Base-by-base conservation (phyloP, 2,329 filamentous ascomycete genomes). In the Verticillium longisporum region DNA sequence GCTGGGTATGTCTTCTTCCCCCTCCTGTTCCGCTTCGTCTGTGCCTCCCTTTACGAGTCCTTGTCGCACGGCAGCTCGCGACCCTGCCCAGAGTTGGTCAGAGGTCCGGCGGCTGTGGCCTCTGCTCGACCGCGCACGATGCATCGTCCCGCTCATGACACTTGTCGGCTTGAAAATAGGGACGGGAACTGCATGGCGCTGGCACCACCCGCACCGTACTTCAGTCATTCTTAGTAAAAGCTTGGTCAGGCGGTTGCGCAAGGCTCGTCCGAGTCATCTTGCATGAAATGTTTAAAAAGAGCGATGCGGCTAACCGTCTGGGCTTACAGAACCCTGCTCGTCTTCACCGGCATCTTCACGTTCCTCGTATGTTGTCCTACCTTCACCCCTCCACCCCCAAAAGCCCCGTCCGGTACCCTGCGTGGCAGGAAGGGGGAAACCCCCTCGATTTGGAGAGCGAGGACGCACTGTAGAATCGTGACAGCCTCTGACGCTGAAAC, bases 281-380 rank as follows among this genome's bases (percentile, higher is more conserved):
- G 70, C 70, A 72, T 70, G 68, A 69, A 61, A 61, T 61, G 61
- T 50, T 26, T 53, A 61, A 63, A 62, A 61, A 63, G 60, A 54
- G 68, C 68, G 65, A 67, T 72, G 71, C 64, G 66, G 67, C 67
- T 71, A 71, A 72, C 70, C 67, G 66, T 64, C 66, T 67, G 50
- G 59, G 57, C 64, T 65, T 66, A 70, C 68, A 91, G 90, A 59
- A 88, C 85, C 60, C 83, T 96, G 63, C 83, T 96, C 61, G 86
- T 89, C 34, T 97, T 91, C 74, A 88, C 86, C 61, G 91, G 92
- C 59, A 86, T 96, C 66, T 97, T 96, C 74, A 96, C 92, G 14
- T 97, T 96, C 76, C 78, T 96, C 65, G 91, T 94, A 73, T 76
- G 80, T 79, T 60, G 60, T 45, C 54, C n/a, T 14, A 32, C n/a